Percentiles rank a stretch among this genome's conserved stretches.
phyloP scores from a whole-genome alignment of 1,284 basidiomycete genomes.

The Ceratorhiza oryzae-sativae region DNA sequence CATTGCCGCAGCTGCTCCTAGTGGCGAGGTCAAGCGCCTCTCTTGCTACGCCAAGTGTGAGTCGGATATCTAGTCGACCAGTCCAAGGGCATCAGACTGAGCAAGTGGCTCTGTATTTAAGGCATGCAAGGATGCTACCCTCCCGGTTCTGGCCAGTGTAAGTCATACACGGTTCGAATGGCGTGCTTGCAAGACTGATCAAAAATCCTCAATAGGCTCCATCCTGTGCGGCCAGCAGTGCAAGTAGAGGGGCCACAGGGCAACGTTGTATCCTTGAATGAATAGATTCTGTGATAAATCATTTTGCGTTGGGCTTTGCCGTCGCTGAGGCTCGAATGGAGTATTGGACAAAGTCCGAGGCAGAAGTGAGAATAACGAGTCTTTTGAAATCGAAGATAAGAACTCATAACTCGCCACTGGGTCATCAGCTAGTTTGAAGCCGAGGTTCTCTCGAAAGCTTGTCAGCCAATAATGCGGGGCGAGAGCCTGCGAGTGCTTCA shows the following conservation, averaged over 20 bases:
- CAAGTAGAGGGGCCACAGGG: background rate
- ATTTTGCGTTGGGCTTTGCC: no score
- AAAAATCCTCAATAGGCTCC: background rate
- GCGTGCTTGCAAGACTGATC: background rate
- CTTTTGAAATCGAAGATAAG: no score
- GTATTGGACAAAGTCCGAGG: no score
- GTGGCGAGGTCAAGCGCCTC: background rate
- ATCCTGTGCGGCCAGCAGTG: slow-evolving; percentile 13
- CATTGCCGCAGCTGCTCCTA: slow-evolving; percentile 11
- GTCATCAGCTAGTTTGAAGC: no score
- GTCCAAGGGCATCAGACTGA: background rate
- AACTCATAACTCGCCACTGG: no score
- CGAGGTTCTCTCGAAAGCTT: background rate
- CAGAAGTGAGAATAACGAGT: no score
- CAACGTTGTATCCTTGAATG: no score
- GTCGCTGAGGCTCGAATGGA: no score
- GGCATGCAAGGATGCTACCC: slow-evolving; percentile 28
- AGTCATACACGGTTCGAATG: background rate
- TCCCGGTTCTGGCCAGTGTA: background rate
- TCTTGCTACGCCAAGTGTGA: slow-evolving; percentile 18
- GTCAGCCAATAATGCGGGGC: no score
- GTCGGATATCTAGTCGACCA: background rate
- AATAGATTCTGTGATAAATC: no score
- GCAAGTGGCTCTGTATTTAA: background rate
- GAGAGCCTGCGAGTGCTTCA: no score